Evolutionary conservation across 2,329 filamentous ascomycete genomes (phyloP).

Genomic region (Magnaporthiopsis poae): DNA sequence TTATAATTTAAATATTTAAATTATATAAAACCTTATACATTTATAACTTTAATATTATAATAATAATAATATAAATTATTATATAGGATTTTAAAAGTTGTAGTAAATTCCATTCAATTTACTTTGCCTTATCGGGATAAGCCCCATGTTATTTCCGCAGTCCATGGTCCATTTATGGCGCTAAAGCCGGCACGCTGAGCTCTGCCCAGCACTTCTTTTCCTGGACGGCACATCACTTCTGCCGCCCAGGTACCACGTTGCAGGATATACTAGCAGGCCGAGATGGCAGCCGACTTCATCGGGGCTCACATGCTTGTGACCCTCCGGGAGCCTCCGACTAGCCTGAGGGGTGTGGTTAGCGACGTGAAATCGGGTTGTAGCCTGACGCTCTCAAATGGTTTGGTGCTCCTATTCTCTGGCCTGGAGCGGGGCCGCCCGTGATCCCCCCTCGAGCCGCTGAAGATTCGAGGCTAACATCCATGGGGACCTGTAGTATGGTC

Average conservation of each 20-base stretch:
- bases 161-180: no score
- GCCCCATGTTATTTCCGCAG: no score
- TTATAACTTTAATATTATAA: neutral
- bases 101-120: no score
- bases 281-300: conserved; percentile 61
- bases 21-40: no score
- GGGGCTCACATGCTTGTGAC: conserved; percentile 68
- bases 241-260: neutral
- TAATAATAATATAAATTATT: no score
- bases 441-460: neutral
- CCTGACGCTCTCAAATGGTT: conserved; percentile 64
- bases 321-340: conserved; percentile 43
- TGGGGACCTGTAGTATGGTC: conserved; percentile 26
- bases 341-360: conserved; percentile 62
- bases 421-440: neutral
- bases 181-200: no score
- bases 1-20: no score
- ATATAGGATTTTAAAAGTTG: no score
- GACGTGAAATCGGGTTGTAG: conserved; percentile 57
- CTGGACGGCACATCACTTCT: neutral
- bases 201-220: no score
- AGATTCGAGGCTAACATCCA: neutral
- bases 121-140: no score
- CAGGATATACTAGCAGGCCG: neutral
- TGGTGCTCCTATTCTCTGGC: conserved; percentile 14